Evolutionary conservation across 2,329 filamentous ascomycete species (phyloP), one percentile per base, ranked within the genome.

Genomic region (Colletotrichum endophyticum): DNA sequence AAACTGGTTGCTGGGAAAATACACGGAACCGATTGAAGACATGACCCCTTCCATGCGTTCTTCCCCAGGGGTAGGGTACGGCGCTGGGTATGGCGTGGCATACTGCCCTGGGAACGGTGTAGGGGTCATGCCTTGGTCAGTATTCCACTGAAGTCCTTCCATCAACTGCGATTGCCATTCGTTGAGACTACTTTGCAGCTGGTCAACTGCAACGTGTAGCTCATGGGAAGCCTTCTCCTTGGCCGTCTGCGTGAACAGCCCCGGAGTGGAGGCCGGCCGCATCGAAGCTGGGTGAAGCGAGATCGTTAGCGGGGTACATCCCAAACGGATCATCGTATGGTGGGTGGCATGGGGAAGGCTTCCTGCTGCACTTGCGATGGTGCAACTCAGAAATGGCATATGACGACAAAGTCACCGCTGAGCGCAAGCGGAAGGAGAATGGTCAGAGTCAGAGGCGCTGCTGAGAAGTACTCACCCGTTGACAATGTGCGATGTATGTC

Each of bases 401-500:
- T n/a, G 19, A 49, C n/a, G 5, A 49, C 19, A 12, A n/a, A n/a
- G 19, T 61, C 27, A 27, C 30, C 57, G 57, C 19, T 19, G 57
- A 61, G 16, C 30, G 28, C 8, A 25, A 32, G 62, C 27, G 13
- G 27, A 19, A 12, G 12, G 57, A 27, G 36, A 64, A 25, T 5
- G 25, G 44, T 9, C 36, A 27, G 56, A 19, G 56, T 59, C 44
- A 22, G 44, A 49, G 32, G 32, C n/a, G 12, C 22, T 25, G 22
- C 22, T 27, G 3, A 4, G 13, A 39, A 15, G 27, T 39, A 84
- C 89, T 83, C 83, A 92, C 91, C 85, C 77, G 89, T 87, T 74
- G 85, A 88, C 32, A 93, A 86, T 4, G 85, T 85, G 59, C 84
- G 84, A 80, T 93, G 88, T 22, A 92, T 89, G 27, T 88, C 86